phyloP scores from a whole-genome alignment of 1,284 basidiomycete species.

The Pisolithus thermaeus region DNA sequence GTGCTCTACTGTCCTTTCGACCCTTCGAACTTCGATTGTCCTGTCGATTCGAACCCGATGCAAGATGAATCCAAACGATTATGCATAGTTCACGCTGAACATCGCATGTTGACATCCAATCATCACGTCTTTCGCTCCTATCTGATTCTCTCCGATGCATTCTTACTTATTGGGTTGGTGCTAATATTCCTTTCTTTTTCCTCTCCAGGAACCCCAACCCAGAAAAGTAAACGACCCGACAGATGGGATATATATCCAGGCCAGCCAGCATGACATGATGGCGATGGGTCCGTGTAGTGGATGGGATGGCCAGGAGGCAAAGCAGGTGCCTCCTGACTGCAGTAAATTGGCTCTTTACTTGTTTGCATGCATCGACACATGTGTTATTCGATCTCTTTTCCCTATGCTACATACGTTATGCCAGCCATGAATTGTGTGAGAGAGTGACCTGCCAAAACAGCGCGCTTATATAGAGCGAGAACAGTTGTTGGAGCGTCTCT shows the following conservation, averaged over 20 bases:
- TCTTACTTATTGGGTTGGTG: conserved; percentile 22
- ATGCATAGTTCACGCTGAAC: conserved; percentile 94
- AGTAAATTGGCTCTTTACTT: background rate
- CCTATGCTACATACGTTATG: conserved; percentile 14
- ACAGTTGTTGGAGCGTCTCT: background rate
- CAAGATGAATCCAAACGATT: conserved; percentile 59
- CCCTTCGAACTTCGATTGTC: conserved; percentile 1
- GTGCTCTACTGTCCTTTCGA: conserved; percentile 33
- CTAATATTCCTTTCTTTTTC: conserved; percentile 39
- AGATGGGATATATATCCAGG: conserved; percentile 6
- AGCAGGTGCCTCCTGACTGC: conserved; percentile 5
- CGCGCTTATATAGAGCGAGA: too few species aligned
- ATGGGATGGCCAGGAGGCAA: conserved; percentile 6
- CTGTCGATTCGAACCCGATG: conserved; percentile 3
- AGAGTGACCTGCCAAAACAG: too few species aligned
- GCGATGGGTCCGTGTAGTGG: conserved; percentile 9
- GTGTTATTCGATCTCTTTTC: conserved; percentile 4
- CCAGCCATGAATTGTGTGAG: too few species aligned
- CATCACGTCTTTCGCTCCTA: conserved; percentile 92
- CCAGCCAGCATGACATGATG: conserved; percentile 7
- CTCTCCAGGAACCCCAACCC: conserved; percentile 72
- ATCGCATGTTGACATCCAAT: conserved; percentile 66
- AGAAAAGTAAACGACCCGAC: conserved; percentile 55
- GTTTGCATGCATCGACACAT: conserved; percentile 12
- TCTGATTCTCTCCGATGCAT: conserved; percentile 49